Conservation (phyloP, 2,329 filamentous ascomycete species). For the Metarhizium guizhouense region DNA sequence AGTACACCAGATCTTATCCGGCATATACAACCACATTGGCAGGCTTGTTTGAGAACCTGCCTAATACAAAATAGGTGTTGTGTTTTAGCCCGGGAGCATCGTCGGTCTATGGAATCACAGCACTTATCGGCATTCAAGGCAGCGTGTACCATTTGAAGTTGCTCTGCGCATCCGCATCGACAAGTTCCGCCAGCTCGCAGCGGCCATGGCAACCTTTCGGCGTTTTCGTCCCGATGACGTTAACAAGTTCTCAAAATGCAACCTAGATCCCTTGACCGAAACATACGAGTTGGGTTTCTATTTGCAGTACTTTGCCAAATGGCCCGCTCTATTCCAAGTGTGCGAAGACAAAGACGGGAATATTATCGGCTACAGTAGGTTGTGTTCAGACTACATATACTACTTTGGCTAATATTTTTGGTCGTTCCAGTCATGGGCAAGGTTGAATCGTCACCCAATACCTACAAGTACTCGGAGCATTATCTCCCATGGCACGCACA, state of each 20-base stretch:
- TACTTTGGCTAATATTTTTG: slow-evolving; percentile 16
- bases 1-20: not conserved
- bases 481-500: slow-evolving; percentile 99
- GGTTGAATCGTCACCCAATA: slow-evolving; percentile 75
- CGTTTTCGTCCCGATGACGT: slow-evolving; percentile 79
- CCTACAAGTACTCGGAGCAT: slow-evolving; percentile 67
- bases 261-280: slow-evolving; percentile 94
- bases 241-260: slow-evolving; percentile 85
- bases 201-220: slow-evolving; percentile 69
- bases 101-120: too few species aligned
- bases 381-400: slow-evolving; percentile 2
- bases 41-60: not conserved
- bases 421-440: slow-evolving; percentile 82
- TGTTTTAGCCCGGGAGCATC: too few species aligned
- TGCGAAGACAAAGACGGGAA: slow-evolving; percentile 80
- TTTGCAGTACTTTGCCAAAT: slow-evolving; percentile 89
- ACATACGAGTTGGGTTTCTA: slow-evolving; percentile 96
- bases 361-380: slow-evolving; percentile 86
- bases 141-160: not conserved
- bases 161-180: not conserved
- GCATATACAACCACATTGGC: not conserved
- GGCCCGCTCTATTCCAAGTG: slow-evolving; percentile 90
- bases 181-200: not conserved
- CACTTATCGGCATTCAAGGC: too few species aligned
- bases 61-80: not conserved